Conservation (phyloP, 2,329 filamentous ascomycete species). For the Blastomyces gilchristii region DNA sequence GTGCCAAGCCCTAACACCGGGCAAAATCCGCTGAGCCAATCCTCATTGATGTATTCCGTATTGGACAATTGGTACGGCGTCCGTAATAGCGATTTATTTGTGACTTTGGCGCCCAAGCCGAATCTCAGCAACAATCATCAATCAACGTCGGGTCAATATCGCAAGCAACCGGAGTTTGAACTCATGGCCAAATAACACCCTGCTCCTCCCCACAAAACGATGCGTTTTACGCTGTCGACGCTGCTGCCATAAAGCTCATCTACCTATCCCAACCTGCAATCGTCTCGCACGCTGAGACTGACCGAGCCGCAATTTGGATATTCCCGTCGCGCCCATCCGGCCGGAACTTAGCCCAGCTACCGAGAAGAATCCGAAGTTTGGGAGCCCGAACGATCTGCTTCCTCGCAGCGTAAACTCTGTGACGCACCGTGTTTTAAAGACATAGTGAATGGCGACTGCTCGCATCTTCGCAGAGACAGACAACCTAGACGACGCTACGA, state of each 20-base stretch:
- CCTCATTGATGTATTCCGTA: neutral
- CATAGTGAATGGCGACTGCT: slow-evolving; percentile 1
- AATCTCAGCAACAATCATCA: neutral
- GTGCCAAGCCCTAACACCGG: neutral
- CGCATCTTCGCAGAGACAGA: neutral
- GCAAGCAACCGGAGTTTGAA: neutral
- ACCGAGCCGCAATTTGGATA: neutral
- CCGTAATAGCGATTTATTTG: neutral
- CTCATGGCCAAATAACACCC: neutral
- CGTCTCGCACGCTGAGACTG: neutral
- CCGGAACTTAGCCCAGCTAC: neutral
- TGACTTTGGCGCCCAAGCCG: neutral
- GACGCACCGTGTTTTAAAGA: neutral
- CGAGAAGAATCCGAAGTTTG: neutral
- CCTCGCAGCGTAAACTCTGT: neutral
- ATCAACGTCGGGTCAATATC: neutral
- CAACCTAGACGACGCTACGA: neutral
- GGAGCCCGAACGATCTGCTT: neutral
- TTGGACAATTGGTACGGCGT: neutral
- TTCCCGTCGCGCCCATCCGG: neutral
- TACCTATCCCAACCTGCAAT: neutral
- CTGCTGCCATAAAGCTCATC: neutral
- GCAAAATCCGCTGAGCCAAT: neutral
- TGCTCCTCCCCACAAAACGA: neutral
- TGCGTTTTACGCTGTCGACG: neutral